Conservation (phyloP, 139 green algal species). For the Tetradesmus obliquus region DNA sequence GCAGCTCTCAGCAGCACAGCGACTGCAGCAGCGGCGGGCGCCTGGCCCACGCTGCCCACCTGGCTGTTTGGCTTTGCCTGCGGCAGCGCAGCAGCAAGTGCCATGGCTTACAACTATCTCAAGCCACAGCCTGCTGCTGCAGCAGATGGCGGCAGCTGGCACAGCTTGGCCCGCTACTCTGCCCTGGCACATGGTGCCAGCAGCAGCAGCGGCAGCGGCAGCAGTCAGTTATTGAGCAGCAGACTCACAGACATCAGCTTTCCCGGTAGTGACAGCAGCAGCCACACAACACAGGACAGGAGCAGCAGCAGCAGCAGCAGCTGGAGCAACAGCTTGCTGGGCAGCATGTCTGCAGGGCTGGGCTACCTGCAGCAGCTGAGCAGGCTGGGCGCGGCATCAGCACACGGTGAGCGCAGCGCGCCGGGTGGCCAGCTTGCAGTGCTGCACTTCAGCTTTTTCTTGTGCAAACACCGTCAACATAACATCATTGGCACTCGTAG, state of each 20-base stretch:
- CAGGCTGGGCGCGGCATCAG: not conserved
- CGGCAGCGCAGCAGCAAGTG: constrained; percentile 16
- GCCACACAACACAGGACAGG: not conserved
- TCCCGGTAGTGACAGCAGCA: constrained; percentile 22
- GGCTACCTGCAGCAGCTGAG: constrained; percentile 23
- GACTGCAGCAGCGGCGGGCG: constrained; percentile 13
- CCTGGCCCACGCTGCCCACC: constrained; percentile 24
- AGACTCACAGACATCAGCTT: not conserved
- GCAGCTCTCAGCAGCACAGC: constrained; percentile 7
- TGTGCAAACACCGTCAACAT: not conserved
- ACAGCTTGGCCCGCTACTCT: not conserved
- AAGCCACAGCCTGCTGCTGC: constrained; percentile 13
- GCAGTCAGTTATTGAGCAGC: not conserved
- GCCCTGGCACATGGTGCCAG: not conserved
- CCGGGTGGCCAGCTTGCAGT: too few relatives aligned
- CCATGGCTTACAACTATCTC: constrained; percentile 39
- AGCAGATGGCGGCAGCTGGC: not conserved
- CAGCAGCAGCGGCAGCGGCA: constrained; percentile 25
- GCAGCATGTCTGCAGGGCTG: not conserved
- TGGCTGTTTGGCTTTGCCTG: constrained; percentile 40
- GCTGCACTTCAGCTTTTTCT: too few relatives aligned
- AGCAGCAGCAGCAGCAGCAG: not conserved
- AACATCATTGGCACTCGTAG: not conserved
- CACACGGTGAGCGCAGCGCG: constrained; percentile 7
- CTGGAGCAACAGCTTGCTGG: not conserved